Evolutionary conservation across 441 rosid genomes (phyloP).

Genomic region (Gossypium trilobum): DNA sequence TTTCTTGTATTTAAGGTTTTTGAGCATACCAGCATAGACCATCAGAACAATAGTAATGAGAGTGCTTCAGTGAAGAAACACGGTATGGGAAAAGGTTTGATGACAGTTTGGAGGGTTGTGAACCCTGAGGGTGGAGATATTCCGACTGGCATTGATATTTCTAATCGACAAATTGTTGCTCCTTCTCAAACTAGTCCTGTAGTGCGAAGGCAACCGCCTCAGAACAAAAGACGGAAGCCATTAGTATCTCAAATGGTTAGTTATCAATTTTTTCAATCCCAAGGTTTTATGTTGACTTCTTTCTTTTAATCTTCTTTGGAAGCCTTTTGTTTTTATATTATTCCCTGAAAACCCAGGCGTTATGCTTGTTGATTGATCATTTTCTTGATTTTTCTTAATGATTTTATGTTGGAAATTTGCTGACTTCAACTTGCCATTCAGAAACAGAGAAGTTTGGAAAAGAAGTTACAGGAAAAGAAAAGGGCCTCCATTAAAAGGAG

Average conservation of each 20-base stretch:
- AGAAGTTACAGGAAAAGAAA: constrained; percentile 38
- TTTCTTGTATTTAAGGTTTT: constrained; percentile 27
- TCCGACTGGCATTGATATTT: constrained; percentile 42
- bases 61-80: constrained; percentile 44
- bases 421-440: constrained; percentile 22
- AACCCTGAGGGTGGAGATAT: constrained; percentile 50
- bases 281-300: background rate
- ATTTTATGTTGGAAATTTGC: constrained; percentile 11
- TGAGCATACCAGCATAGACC: constrained; percentile 14
- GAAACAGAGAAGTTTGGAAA: constrained; percentile 54
- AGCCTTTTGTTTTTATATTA: background rate
- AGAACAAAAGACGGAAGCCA: constrained; percentile 36
- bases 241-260: constrained; percentile 48
- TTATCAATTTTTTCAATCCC: constrained; percentile 9
- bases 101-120: constrained; percentile 73
- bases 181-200: constrained; percentile 20
- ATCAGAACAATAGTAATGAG: constrained; percentile 19
- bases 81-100: constrained; percentile 91
- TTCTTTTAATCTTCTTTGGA: background rate
- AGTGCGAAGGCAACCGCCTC: constrained; percentile 25
- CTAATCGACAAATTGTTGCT: constrained; percentile 21
- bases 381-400: constrained; percentile 7
- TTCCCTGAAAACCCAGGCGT: background rate
- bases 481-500: constrained; percentile 37
- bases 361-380: background rate